These are phyloP conservation scores for Neurospora sp. DNA, from an alignment of 2,329 filamentous ascomycete species.

Conservation along the genomic window DNA sequence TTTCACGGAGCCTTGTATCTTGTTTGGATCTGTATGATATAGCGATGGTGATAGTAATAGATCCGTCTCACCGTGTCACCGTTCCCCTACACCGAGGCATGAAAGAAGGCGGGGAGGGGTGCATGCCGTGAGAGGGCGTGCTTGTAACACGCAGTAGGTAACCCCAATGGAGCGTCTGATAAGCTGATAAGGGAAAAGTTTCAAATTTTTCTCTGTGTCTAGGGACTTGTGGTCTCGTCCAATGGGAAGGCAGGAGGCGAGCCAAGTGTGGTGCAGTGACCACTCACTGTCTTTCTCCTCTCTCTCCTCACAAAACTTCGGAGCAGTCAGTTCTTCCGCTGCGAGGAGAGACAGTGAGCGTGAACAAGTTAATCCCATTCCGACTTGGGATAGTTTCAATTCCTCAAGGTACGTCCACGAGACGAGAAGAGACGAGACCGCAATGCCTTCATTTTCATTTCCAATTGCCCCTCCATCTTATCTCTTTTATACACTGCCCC, in stretches of 20 bases:
- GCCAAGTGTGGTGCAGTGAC: not conserved
- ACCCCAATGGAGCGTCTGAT: not conserved
- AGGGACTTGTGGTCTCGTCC: not conserved
- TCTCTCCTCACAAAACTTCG: conserved; percentile 17
- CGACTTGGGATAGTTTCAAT: conserved; percentile 18
- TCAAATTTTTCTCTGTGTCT: not conserved
- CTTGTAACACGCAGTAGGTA: not conserved
- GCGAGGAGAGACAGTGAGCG: conserved; percentile 8
- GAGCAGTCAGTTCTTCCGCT: conserved; percentile 21
- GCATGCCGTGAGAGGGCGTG: not conserved
- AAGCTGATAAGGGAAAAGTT: not conserved
- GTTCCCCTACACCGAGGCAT: not conserved
- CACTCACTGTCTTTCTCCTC: not conserved
- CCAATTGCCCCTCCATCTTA: not conserved
- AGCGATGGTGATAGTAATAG: not conserved
- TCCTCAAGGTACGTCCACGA: conserved; percentile 14
- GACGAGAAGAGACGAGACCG: not conserved
- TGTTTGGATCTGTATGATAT: not conserved
- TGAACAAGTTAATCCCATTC: conserved; percentile 10
- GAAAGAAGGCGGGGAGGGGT: not conserved
- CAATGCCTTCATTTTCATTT: not conserved
- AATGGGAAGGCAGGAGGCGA: not conserved
- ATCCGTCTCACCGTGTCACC: not conserved
- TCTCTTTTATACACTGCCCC: not conserved
- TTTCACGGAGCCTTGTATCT: not conserved